Evolutionary conservation across 1,139 yeast genomes (phyloP), one percentile per base, ranked within the genome.

Genomic region (Candida tetrigidarum): DNA sequence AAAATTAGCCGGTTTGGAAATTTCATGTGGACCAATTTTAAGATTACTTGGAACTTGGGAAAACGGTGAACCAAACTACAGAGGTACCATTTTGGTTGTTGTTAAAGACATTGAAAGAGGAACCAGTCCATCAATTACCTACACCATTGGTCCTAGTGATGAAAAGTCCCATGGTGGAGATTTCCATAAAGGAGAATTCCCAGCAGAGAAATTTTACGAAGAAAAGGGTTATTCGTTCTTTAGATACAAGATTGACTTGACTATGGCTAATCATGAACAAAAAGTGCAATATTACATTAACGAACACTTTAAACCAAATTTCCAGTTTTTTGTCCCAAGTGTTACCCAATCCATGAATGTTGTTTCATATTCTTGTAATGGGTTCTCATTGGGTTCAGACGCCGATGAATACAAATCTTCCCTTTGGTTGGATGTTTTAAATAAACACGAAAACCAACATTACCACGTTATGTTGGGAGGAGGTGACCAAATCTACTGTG

Each of bases 401-500:
- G 83, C 96, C 1, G 59, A 69, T 2, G 67, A 69, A 12, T 92
- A 83, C 66, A 79, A 81, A 49, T 88, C 92, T 11, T 84, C 90
- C 4, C 68, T 92, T 53, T 93, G 98, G 98, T 76, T 71, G 42
- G 97, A 93, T 60, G 96, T 92, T 3, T 59, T 92, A 57, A 71
- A 78, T 23, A 81, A 82, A 52, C 96, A 91, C 60, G 15, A 51
- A 10, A 58, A 68, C 5, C 64, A 73, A 37, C 92, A 85, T 40
- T 90, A 88, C 67, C 97, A 93, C 61, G 97, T 90, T 5, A 91
- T 92, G 96, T 72, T 92, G 35, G 98, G 98, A 16, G 98, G 98
- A 41, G 99, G 99, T 27, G 99, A 93, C 64, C 99, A 93, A 67
- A 78, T 93, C 43, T 93, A 93, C 64, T 83, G 92, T 46, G 98